These are phyloP conservation scores for Crithidia brevicula DNA, from an alignment of 208 protist species.

Conservation along the genomic window DNA sequence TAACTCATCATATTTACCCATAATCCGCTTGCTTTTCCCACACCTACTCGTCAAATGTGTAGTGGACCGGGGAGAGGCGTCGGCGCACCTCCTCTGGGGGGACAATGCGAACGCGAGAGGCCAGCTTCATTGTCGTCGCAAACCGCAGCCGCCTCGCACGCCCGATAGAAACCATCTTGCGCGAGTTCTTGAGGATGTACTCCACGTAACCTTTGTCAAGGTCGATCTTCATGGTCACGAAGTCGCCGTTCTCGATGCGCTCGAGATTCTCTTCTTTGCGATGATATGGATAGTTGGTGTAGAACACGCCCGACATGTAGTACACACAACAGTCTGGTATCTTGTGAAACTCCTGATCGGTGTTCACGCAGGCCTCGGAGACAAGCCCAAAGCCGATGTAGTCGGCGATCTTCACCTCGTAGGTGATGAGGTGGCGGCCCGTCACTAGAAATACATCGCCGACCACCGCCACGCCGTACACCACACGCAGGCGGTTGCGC, in stretches of 20 bases:
- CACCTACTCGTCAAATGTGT: conserved; percentile 30
- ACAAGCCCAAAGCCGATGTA: conserved; percentile 92
- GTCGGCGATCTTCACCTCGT: conserved; percentile 72
- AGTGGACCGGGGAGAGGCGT: conserved; percentile 24
- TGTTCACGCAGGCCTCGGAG: conserved; percentile 75
- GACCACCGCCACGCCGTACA: conserved; percentile 83
- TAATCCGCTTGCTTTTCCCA: no score
- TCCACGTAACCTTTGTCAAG: conserved; percentile 83
- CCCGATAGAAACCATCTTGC: conserved; percentile 81
- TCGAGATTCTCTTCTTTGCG: conserved; percentile 88
- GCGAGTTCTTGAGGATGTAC: conserved; percentile 75
- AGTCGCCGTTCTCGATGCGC: conserved; percentile 71
- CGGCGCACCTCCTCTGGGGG: conserved; percentile 52
- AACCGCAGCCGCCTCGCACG: conserved; percentile 75
- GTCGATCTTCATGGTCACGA: conserved; percentile 78
- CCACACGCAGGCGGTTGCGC: conserved; percentile 75
- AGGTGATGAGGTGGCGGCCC: conserved; percentile 82
- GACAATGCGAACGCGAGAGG: conserved; percentile 78
- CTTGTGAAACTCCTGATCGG: conserved; percentile 91
- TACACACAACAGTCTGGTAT: conserved; percentile 88
- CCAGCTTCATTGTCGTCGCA: conserved; percentile 83
- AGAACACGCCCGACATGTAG: conserved; percentile 94
- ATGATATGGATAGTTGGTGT: conserved; percentile 90
- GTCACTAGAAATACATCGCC: conserved; percentile 79
- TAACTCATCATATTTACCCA: no score